These are phyloP conservation scores for Rachicladosporium sp. DNA, from an alignment of 2,329 filamentous ascomycete species.

Conservation along the genomic window DNA sequence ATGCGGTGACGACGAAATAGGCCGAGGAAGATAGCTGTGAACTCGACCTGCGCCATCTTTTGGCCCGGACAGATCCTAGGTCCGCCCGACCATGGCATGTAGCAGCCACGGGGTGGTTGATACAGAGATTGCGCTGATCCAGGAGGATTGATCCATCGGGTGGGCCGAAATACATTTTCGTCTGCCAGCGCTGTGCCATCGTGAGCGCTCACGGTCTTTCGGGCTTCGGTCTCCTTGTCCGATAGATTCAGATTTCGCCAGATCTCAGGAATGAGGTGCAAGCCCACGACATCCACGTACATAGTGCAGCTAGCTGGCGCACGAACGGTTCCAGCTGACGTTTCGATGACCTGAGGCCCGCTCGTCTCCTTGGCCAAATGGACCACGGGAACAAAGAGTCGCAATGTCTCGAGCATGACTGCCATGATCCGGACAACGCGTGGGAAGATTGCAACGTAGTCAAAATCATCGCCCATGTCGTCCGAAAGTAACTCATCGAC, in stretches of 20 bases:
- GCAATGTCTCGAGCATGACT: slow-evolving; percentile 39
- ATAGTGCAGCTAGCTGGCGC: slow-evolving; percentile 25
- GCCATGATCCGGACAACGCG: slow-evolving; percentile 32
- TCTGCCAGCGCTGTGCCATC: slow-evolving; percentile 11
- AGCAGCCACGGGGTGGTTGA: slow-evolving; percentile 29
- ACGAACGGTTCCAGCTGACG: slow-evolving; percentile 15
- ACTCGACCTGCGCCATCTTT: slow-evolving; percentile 46
- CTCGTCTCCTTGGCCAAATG: slow-evolving; percentile 26
- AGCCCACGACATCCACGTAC: slow-evolving; percentile 23
- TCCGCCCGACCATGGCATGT: slow-evolving; percentile 37
- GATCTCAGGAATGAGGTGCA: slow-evolving; percentile 17
- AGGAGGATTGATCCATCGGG: slow-evolving; percentile 27
- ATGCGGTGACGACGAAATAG: slow-evolving; percentile 18
- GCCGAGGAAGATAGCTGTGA: slow-evolving; percentile 34
- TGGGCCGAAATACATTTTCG: slow-evolving; percentile 26
- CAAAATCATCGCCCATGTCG: slow-evolving; percentile 15
- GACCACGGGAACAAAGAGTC: slow-evolving; percentile 29
- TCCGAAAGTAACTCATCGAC: slow-evolving; percentile 26
- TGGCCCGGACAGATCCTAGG: slow-evolving; percentile 40
- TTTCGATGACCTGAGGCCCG: slow-evolving; percentile 20
- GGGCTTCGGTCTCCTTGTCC: slow-evolving; percentile 1
- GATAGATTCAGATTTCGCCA: slow-evolving; percentile 14
- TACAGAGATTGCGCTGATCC: slow-evolving; percentile 15
- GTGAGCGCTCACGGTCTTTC: slow-evolving; percentile 6
- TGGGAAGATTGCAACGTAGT: slow-evolving; percentile 35